Evolutionary conservation across 306 rosid genomes (phyloP), one percentile per base, ranked within the genome.

Genomic region (Cercis canadensis): DNA sequence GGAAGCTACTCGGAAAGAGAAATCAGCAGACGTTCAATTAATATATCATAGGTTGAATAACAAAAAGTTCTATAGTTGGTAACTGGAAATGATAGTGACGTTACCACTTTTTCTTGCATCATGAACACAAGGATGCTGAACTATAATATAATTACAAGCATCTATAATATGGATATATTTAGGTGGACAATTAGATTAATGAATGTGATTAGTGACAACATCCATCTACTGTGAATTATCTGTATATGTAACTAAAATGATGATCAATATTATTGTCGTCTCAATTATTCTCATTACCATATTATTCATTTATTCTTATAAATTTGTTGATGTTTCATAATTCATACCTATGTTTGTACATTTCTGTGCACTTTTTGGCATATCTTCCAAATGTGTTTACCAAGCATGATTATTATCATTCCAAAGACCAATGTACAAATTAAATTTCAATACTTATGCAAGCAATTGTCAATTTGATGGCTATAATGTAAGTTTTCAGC

Each of bases 271-370:
- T 17, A 32, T 51, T 32, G 29, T 24, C 3, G 3, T 24, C 29
- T 24, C 29, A 24, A 59, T 66, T 31, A 29, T 44, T 52, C 65
- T 43, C 68, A 74, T 15, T 67, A 68, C 43, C 39, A 9, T 53
- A 21, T 67, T 53, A 21, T 67, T 43, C 64, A 40, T 32, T 47
- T 62, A 16, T 61, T 54, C 10, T 74, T 15, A 32, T 16, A 62
- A 56, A 36, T 40, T 57, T 46, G 61, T 8, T 51, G 18, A 63
- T 33, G 67, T 39, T 63, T 50, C 55, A 36, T 55, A 45, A 8
- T 63, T 59, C 62, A 45, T 55, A 43, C 9, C 34, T 57, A 49
- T 51, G 41, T 40, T 40, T 73, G 40, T 76, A 68, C 29, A 60
- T 18, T 58, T 56, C 10, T 2, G 9, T 44, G 56, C 18, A 70